Evolutionary conservation across 164 flowering plant species (phyloP).

Genomic region (Stephania japonica): DNA sequence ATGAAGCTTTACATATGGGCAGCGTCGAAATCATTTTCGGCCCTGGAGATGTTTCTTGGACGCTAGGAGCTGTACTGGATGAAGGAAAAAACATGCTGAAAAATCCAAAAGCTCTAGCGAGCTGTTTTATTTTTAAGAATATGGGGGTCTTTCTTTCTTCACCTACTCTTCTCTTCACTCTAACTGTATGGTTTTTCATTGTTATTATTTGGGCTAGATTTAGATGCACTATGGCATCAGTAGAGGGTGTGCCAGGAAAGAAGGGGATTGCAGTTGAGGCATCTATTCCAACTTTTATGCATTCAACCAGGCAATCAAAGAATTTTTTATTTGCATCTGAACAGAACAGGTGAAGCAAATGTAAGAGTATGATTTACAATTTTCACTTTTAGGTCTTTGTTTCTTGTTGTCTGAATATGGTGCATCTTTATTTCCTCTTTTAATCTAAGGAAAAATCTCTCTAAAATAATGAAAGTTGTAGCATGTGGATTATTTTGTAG

Average conservation of each 20-base stretch:
- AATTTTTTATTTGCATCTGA: neutral
- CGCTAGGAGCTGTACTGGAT: constrained; percentile 57
- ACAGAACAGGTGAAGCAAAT: neutral
- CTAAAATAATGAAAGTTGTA: neutral
- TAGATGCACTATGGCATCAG: constrained; percentile 19
- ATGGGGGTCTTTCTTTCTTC: constrained; percentile 24
- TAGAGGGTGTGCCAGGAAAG: constrained; percentile 35
- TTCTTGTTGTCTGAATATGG: neutral
- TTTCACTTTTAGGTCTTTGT: neutral
- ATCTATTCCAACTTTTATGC: constrained; percentile 37
- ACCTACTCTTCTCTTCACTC: constrained; percentile 26
- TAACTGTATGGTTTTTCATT: constrained; percentile 30
- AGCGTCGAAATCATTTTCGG: constrained; percentile 51
- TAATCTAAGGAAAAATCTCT: neutral
- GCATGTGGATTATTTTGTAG: neutral
- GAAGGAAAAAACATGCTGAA: constrained; percentile 39
- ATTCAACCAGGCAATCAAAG: constrained; percentile 19
- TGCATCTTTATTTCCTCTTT: neutral
- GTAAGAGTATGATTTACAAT: neutral
- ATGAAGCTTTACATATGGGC: constrained; percentile 46
- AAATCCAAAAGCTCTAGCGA: constrained; percentile 4
- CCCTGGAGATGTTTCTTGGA: constrained; percentile 61
- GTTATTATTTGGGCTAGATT: constrained; percentile 35
- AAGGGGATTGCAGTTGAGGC: constrained; percentile 24
- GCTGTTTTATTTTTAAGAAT: constrained; percentile 10